Percentiles rank a stretch among this genome's conserved stretches.
Conservation (phyloP, 148 eudicot genomes). For the Cornus controversa region DNA sequence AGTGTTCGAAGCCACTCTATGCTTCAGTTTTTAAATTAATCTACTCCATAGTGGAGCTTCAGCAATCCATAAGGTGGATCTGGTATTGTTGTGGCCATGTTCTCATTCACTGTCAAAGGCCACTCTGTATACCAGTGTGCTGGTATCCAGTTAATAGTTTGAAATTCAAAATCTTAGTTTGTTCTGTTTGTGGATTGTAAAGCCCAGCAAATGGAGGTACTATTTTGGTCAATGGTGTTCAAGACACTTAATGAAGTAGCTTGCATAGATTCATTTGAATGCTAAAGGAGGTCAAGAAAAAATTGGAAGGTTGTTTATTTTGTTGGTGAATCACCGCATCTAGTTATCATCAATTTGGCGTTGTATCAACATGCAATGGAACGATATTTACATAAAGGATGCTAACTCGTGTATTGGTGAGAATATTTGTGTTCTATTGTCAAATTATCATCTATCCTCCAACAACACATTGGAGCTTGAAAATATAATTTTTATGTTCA, state of each 20-base stretch:
- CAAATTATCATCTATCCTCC: background rate
- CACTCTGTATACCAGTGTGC: background rate
- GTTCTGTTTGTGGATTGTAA: background rate
- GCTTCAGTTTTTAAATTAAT: background rate
- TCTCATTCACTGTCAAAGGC: background rate
- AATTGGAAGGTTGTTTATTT: no score
- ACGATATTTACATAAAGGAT: background rate
- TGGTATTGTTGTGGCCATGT: background rate
- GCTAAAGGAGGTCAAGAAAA: no score
- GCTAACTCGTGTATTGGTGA: background rate
- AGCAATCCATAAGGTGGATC: background rate
- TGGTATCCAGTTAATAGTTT: background rate
- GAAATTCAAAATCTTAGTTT: background rate
- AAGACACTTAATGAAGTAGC: no score
- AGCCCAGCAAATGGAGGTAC: background rate
- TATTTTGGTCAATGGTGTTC: background rate
- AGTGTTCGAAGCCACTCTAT: background rate
- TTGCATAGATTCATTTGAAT: no score
- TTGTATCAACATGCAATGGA: background rate
- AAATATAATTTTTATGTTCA: no score
- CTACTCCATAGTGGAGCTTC: background rate
- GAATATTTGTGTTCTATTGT: background rate
- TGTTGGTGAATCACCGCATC: background rate
- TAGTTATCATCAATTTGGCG: background rate
- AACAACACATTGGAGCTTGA: no score